A percentile compares a stretch with the other conserved stretches of the same genome.
Conservation (phyloP, 2,329 filamentous ascomycete species). For the Dactylellina sp. region DNA sequence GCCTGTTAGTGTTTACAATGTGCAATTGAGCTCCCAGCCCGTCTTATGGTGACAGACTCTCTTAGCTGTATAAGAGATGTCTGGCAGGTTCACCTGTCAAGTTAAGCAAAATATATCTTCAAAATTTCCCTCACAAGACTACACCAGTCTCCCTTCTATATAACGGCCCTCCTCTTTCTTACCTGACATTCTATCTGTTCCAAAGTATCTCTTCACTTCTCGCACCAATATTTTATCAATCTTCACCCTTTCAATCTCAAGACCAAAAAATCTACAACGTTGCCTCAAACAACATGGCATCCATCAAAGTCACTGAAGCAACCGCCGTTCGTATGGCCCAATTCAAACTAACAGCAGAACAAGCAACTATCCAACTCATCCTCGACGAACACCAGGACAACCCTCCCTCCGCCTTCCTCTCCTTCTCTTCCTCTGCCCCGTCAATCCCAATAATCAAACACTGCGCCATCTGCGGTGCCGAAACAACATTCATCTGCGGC, state of each 20-base stretch:
- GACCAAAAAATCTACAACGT: not conserved
- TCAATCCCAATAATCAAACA: not conserved
- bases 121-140: too few relatives aligned
- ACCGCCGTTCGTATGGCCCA: not conserved
- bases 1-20: too few relatives aligned
- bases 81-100: too few relatives aligned
- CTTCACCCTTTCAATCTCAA: not conserved
- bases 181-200: not conserved
- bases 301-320: not conserved
- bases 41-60: too few relatives aligned
- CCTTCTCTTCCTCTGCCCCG: not conserved
- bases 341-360: not conserved
- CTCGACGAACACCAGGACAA: conserved; percentile 5
- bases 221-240: not conserved
- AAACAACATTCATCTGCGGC: conserved; percentile 22
- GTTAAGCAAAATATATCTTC: too few relatives aligned
- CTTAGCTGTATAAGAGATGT: too few relatives aligned
- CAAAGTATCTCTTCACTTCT: not conserved
- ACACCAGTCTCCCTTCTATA: too few relatives aligned
- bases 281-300: not conserved
- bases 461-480: conserved; percentile 34
- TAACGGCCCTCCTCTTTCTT: not conserved
- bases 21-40: too few relatives aligned
- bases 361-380: conserved; percentile 18
- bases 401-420: not conserved